Evolutionary conservation across 768 basidiomycete genomes (phyloP), one percentile per base, ranked within the genome.

Genomic region (Lentinula raphanica): DNA sequence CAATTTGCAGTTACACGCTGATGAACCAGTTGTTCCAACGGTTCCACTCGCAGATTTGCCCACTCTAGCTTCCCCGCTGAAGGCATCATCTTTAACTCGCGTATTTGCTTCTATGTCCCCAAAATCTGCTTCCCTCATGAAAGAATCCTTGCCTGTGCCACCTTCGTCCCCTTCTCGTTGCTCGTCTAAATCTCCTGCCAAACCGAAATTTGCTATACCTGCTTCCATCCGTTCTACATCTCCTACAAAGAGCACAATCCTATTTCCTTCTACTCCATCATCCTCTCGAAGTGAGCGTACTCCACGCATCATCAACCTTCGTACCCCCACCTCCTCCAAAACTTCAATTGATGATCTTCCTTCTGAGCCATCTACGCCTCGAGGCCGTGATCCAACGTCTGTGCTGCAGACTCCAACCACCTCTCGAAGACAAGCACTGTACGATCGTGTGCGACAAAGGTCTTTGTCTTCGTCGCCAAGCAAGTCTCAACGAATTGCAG

Each of bases 361-460:
- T 36, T 69, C 74, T n/a, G 70, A 80, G 23, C 85, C 87, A 15
- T 82, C 79, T 2, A 92, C 90, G 0, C 88, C 89, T 19, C 76
- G 76, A 54, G 86, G 84, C 13, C 49, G 76, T 31, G 69, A 75
- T 49, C 82, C 84, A 1, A 62, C 72, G 44, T 87, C 87, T 1
- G 79, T 80, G 27, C 81, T 86, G 4, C 71, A 82, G 62, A 92
- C 89, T 5, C 90, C 90, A 1, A 82, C 82, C 15, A 85, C 85
- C 35, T 87, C 91, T 35, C 81, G 91, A 44, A 80, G 91, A 45
- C 84, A 86, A 64, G 92, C 92, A 7, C 74, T 94, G 1, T 90
- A 90, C 63, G 91, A 93, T 62, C 88, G 91, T 39, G 74, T 93
- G 46, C 86, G 87, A 17, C 86, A 87, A 64, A 80, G 82, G 57